Conservation (phyloP, 2,329 filamentous ascomycete genomes). For the Plenodomus tracheiphilus region DNA sequence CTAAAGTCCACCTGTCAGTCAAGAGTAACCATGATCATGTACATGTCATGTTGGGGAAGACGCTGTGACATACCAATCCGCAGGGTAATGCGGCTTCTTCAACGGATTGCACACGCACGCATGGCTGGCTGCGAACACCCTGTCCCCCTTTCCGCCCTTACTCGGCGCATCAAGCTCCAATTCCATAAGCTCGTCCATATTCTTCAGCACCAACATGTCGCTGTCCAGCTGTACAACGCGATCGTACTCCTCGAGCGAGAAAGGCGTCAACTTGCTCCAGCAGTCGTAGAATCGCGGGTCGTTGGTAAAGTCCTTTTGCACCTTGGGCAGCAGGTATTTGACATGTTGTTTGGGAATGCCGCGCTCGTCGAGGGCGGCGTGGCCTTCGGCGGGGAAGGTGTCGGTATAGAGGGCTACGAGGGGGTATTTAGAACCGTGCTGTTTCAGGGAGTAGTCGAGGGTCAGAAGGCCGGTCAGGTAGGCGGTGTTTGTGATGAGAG, state of each 20-base stretch:
- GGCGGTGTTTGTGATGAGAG: slow-evolving; percentile 79
- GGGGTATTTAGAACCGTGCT: slow-evolving; percentile 69
- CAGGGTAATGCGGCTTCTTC: slow-evolving; percentile 76
- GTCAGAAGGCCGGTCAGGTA: slow-evolving; percentile 84
- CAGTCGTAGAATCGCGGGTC: slow-evolving; percentile 88
- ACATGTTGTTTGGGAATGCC: slow-evolving; percentile 71
- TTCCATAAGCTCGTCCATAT: slow-evolving; percentile 95
- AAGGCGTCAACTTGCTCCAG: slow-evolving; percentile 85
- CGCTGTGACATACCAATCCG: slow-evolving; percentile 61
- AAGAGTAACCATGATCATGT: background rate
- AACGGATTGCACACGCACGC: slow-evolving; percentile 87
- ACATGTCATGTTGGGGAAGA: background rate
- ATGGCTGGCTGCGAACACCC: slow-evolving; percentile 80
- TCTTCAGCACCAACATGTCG: slow-evolving; percentile 80
- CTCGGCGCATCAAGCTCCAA: slow-evolving; percentile 67
- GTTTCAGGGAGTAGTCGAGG: slow-evolving; percentile 75
- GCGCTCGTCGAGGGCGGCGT: slow-evolving; percentile 68
- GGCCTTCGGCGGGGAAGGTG: slow-evolving; percentile 69
- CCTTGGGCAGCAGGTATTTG: slow-evolving; percentile 70
- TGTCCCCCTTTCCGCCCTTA: slow-evolving; percentile 57
- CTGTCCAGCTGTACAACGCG: slow-evolving; percentile 83
- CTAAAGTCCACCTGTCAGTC: slow-evolving; percentile 15
- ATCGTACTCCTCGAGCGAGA: slow-evolving; percentile 74
- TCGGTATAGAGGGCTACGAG: slow-evolving; percentile 84
- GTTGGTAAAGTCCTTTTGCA: slow-evolving; percentile 68